A percentile compares a stretch with the other conserved stretches of the same genome.
These are phyloP conservation scores for Apiospora saccharicola DNA, from an alignment of 2,329 filamentous ascomycete species.

Conservation along the genomic window DNA sequence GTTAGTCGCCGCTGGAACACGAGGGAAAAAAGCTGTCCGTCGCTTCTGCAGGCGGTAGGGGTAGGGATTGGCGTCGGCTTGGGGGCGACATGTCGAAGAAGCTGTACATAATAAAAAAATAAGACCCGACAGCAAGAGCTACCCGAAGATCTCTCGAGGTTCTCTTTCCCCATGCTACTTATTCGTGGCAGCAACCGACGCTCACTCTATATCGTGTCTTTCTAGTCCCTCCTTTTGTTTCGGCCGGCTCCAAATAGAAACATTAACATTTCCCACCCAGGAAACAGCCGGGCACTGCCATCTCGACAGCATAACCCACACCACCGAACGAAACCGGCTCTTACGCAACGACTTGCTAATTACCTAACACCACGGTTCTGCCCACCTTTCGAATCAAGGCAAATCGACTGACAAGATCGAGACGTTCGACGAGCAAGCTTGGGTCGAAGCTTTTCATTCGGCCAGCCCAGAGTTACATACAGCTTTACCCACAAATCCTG, in stretches of 20 bases:
- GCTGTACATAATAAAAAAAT: neutral
- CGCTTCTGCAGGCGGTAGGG: neutral
- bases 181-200: neutral
- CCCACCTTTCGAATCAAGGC: neutral
- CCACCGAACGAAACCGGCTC: neutral
- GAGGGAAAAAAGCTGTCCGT: neutral
- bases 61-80: neutral
- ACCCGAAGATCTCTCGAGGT: neutral
- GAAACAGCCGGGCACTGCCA: neutral
- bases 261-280: neutral
- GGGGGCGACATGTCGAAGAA: neutral
- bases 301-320: neutral
- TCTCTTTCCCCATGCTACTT: neutral
- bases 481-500: conserved; percentile 71
- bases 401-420: conserved; percentile 1
- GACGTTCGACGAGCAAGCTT: neutral
- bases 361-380: neutral
- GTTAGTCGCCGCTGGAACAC: conserved; percentile 14
- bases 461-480: neutral
- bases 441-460: neutral
- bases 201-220: neutral
- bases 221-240: conserved; percentile 7
- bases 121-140: neutral
- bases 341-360: neutral
- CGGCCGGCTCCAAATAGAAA: neutral